Conservation (phyloP, 148 eudicot species). For the Nepenthes gracilis region DNA sequence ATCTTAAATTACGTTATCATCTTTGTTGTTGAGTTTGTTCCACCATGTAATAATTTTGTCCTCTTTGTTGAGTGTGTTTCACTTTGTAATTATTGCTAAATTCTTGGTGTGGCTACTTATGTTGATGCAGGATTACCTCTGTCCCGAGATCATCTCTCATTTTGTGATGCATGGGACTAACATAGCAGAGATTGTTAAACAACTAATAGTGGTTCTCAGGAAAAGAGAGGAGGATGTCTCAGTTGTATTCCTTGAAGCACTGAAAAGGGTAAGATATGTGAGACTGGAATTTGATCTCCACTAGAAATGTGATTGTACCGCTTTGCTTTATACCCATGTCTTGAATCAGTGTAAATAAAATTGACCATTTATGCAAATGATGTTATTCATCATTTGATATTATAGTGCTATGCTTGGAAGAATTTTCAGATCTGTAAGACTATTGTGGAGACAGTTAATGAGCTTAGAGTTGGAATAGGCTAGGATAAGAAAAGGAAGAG, state of each 20-base stretch:
- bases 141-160: constrained; percentile 77
- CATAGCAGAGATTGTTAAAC: constrained; percentile 73
- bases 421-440: too few species aligned
- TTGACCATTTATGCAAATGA: background rate
- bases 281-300: background rate
- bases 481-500: too few species aligned
- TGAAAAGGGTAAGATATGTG: constrained; percentile 53
- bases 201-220: constrained; percentile 61
- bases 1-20: too few species aligned
- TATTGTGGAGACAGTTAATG: background rate
- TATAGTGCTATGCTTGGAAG: too few species aligned
- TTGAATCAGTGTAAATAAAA: background rate
- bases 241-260: constrained; percentile 52
- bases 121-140: constrained; percentile 62
- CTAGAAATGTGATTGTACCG: background rate
- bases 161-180: constrained; percentile 64
- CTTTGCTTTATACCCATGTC: background rate
- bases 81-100: background rate
- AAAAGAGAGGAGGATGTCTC: constrained; percentile 53
- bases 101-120: background rate
- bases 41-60: too few species aligned
- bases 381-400: too few species aligned
- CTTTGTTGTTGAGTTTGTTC: too few species aligned
- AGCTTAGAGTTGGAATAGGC: background rate
- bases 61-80: too few species aligned